Conservation (phyloP, 768 basidiomycete species). For the Trametes cinnabarina region DNA sequence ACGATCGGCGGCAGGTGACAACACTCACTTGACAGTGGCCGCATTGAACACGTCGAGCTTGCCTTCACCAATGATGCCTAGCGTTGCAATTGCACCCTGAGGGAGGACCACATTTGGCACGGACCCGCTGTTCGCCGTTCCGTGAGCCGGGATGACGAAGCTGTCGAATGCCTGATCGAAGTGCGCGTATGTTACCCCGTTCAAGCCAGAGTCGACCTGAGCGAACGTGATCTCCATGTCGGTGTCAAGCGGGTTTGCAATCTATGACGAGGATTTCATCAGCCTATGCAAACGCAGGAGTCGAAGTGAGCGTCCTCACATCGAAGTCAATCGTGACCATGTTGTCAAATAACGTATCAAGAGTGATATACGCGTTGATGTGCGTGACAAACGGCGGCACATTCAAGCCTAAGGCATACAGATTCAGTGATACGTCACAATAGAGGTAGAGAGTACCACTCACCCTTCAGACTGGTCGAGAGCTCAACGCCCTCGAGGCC, state of each 20-base stretch:
- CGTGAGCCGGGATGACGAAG: slow-evolving; percentile 56
- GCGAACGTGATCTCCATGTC: slow-evolving; percentile 56
- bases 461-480: slow-evolving; percentile 47
- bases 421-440: slow-evolving; percentile 24
- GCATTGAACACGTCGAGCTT: slow-evolving; percentile 53
- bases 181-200: slow-evolving; percentile 54
- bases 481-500: slow-evolving; percentile 56
- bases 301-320: background rate
- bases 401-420: slow-evolving; percentile 33
- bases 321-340: slow-evolving; percentile 16
- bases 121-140: slow-evolving; percentile 59
- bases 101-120: slow-evolving; percentile 58
- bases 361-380: slow-evolving; percentile 51
- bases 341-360: slow-evolving; percentile 40
- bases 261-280: slow-evolving; percentile 32
- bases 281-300: background rate
- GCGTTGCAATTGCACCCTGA: slow-evolving; percentile 54
- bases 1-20: background rate
- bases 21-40: slow-evolving; percentile 35
- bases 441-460: slow-evolving; percentile 14
- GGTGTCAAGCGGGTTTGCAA: slow-evolving; percentile 52
- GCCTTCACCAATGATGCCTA: slow-evolving; percentile 55
- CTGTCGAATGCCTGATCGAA: slow-evolving; percentile 54
- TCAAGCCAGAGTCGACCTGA: slow-evolving; percentile 52
- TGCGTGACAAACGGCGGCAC: slow-evolving; percentile 57